Evolutionary conservation across 83 land plant species (phyloP).

Genomic region (Larix sibirica): DNA sequence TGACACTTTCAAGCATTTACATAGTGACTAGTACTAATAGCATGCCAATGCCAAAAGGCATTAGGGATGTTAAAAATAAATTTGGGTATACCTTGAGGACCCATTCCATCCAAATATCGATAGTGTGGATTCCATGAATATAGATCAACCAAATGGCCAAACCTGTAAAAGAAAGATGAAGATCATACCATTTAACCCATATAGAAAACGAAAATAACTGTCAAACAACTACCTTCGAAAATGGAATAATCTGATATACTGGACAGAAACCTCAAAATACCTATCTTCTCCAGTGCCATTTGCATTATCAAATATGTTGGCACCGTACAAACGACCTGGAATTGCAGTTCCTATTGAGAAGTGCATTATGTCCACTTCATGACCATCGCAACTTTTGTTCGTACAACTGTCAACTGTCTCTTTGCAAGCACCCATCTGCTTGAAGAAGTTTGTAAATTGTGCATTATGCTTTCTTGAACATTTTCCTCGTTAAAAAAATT

Average conservation of each 20-base stretch:
- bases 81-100: conserved; percentile 67
- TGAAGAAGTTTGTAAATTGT: not conserved
- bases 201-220: not conserved
- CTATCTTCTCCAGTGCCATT: conserved; percentile 84
- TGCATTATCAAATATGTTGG: conserved; percentile 69
- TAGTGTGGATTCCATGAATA: conserved; percentile 97
- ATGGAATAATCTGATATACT: conserved; percentile 6
- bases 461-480: not conserved
- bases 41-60: not conserved
- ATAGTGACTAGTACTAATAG: not conserved
- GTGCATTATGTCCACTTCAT: conserved; percentile 97
- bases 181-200: not conserved
- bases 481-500: not conserved
- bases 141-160: conserved; percentile 84
- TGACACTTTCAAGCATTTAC: conserved; percentile 6
- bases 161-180: conserved; percentile 36
- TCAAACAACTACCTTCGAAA: not conserved
- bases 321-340: conserved; percentile 95
- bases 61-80: not conserved
- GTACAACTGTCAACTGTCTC: conserved; percentile 57
- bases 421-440: conserved; percentile 95
- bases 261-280: conserved; percentile 31
- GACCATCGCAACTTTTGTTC: conserved; percentile 66
- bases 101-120: conserved; percentile 75
- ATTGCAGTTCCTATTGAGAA: conserved; percentile 88